These are phyloP conservation scores for Drosera capensis DNA, from an alignment of 148 eudicot species.

Conservation along the genomic window DNA sequence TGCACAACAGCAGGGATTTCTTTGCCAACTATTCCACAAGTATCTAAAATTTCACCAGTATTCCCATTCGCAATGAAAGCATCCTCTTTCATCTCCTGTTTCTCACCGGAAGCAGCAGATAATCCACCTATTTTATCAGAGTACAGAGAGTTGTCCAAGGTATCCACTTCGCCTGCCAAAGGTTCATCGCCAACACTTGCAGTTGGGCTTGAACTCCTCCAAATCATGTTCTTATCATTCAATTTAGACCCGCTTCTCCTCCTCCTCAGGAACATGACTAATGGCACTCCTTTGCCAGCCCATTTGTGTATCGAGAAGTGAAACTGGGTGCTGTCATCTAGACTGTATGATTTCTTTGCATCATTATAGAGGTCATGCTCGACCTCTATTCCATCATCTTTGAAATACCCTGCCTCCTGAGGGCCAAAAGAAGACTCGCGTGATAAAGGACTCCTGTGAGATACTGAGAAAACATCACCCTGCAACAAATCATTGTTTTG, in stretches of 20 bases:
- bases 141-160: constrained; percentile 5
- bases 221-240: constrained; percentile 16
- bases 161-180: constrained; percentile 4
- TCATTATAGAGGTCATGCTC: constrained; percentile 8
- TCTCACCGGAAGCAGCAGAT: constrained; percentile 7
- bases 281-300: constrained; percentile 55
- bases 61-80: neutral
- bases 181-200: constrained; percentile 9
- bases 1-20: constrained; percentile 2
- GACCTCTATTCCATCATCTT: constrained; percentile 13
- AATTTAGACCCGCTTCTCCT: constrained; percentile 16
- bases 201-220: constrained; percentile 11
- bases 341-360: constrained; percentile 14
- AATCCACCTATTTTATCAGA: constrained; percentile 8
- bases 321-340: constrained; percentile 24
- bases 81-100: constrained; percentile 7
- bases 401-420: constrained; percentile 7
- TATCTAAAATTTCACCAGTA: constrained; percentile 3
- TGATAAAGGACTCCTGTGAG: constrained; percentile 35
- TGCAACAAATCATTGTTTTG: constrained; percentile 11
- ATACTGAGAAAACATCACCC: constrained; percentile 6
- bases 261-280: constrained; percentile 28
- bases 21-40: constrained; percentile 7
- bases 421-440: constrained; percentile 17
- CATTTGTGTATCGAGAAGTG: constrained; percentile 92